Percentiles rank a stretch among this genome's conserved stretches.
These are phyloP conservation scores for Prunus kanzakura DNA, from an alignment of 306 rosid genomes.

Conservation along the genomic window DNA sequence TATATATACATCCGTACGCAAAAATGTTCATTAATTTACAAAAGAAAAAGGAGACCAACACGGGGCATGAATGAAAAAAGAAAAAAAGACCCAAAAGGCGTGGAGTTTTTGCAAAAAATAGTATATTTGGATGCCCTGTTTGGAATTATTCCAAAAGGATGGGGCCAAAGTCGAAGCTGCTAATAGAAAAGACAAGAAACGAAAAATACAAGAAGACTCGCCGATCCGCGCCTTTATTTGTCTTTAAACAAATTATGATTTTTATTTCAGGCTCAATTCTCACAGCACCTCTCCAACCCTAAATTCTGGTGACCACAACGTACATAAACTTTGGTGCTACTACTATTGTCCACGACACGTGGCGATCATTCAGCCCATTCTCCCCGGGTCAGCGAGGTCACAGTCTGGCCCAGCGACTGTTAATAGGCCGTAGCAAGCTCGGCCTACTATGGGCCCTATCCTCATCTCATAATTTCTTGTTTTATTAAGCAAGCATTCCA, in stretches of 20 bases:
- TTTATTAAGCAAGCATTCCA: too few relatives aligned
- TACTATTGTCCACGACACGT: not conserved
- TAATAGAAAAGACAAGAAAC: not conserved
- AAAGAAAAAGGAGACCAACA: too few relatives aligned
- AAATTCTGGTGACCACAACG: not conserved
- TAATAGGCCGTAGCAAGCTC: too few relatives aligned
- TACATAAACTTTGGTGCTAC: not conserved
- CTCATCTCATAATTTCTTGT: too few relatives aligned
- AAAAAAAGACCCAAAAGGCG: not conserved
- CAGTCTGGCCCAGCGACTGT: too few relatives aligned
- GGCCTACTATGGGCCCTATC: too few relatives aligned
- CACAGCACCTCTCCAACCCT: not conserved
- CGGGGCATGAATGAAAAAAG: not conserved
- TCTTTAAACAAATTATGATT: conserved; percentile 5
- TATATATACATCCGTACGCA: too few relatives aligned
- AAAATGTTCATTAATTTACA: too few relatives aligned
- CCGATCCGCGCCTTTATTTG: conserved; percentile 27
- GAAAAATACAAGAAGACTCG: conserved; percentile 1
- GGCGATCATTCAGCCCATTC: not conserved
- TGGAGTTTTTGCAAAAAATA: not conserved
- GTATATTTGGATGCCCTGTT: not conserved
- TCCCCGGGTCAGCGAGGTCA: too few relatives aligned
- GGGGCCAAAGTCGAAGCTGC: not conserved
- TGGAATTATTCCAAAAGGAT: not conserved
- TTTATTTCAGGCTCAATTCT: not conserved